Evolutionary conservation across 2,329 filamentous ascomycete genomes (phyloP), one percentile per base, ranked within the genome.

Genomic region (Bipolaris bicolor): DNA sequence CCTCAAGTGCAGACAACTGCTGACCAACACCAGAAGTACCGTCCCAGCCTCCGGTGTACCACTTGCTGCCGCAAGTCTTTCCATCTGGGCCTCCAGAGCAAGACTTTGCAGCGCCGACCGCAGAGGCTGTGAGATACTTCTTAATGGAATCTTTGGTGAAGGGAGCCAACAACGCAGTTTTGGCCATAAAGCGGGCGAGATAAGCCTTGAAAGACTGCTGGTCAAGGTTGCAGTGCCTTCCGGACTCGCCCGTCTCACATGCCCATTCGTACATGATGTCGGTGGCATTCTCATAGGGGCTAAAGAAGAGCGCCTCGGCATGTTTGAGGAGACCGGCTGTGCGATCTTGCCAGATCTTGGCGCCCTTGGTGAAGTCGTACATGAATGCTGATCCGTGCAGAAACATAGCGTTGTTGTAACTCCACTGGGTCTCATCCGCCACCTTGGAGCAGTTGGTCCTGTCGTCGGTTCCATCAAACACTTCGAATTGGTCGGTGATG

Each of bases 141-240:
- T 65, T 70, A 41, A 82, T 75, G 11, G 66, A 66, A 24, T 72
- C 65, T 40, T 69, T 70, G 31, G 79, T 79, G 52, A 75, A 78
- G 3, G 81, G 80, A 13, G 78, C 78, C 48, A 82, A 58, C 26
- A 78, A 62, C 3, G 78, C 75, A 6, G 79, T 75, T 59, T 81
- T 81, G 15, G 75, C 73, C 55, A 83, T 71, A 85, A 88, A 92
- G 43, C 90, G 87, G 24, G 85, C 77, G 24, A 91, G 80, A 73
- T 91, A 92, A 10, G 88, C 89, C 77, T 92, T 92, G 85, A 92
- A 92, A 46, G 83, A 86, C 67, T 84, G 83, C 77, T 92, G 88
- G 73, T 92, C 89, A 61, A 82, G 82, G 77, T 91, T 85, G 81
- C 90, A 93, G 53, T 78, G 76, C 55, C 75, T 75, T 37, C 67